These are phyloP conservation scores for Colletotrichum spaethianum DNA, from an alignment of 2,329 filamentous ascomycete genomes.

Conservation along the genomic window DNA sequence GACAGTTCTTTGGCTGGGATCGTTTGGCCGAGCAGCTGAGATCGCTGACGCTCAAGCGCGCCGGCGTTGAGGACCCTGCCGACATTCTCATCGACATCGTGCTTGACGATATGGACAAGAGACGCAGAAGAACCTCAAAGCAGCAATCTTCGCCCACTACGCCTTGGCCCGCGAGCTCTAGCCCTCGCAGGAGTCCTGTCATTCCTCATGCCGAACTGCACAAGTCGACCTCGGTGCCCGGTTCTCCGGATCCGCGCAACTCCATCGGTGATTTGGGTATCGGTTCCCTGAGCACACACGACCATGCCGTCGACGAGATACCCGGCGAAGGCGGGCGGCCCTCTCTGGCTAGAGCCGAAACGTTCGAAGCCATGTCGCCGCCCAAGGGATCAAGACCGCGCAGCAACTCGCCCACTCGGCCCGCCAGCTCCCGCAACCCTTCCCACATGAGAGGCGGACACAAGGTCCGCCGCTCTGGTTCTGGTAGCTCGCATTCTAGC, in stretches of 20 bases:
- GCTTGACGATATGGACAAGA: slow-evolving; percentile 94
- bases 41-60: slow-evolving; percentile 89
- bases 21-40: slow-evolving; percentile 91
- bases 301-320: slow-evolving; percentile 62
- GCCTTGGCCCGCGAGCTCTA: slow-evolving; percentile 73
- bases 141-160: slow-evolving; percentile 84
- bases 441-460: slow-evolving; percentile 78
- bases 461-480: slow-evolving; percentile 88
- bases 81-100: slow-evolving; percentile 95
- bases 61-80: slow-evolving; percentile 88
- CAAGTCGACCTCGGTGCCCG: slow-evolving; percentile 78
- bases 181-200: slow-evolving; percentile 74
- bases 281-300: slow-evolving; percentile 71
- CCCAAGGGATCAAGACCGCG: slow-evolving; percentile 68
- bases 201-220: slow-evolving; percentile 76
- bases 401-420: slow-evolving; percentile 87
- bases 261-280: slow-evolving; percentile 67
- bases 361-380: slow-evolving; percentile 62
- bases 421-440: slow-evolving; percentile 80
- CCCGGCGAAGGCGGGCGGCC: slow-evolving; percentile 55
- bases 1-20: slow-evolving; percentile 98
- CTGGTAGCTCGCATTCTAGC: slow-evolving; percentile 92
- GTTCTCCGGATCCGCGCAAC: slow-evolving; percentile 68
- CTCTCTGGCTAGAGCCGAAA: slow-evolving; percentile 63
- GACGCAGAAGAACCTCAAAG: slow-evolving; percentile 89